Evolutionary conservation across 2,329 filamentous ascomycete genomes (phyloP).

Genomic region (Cytospora mali): DNA sequence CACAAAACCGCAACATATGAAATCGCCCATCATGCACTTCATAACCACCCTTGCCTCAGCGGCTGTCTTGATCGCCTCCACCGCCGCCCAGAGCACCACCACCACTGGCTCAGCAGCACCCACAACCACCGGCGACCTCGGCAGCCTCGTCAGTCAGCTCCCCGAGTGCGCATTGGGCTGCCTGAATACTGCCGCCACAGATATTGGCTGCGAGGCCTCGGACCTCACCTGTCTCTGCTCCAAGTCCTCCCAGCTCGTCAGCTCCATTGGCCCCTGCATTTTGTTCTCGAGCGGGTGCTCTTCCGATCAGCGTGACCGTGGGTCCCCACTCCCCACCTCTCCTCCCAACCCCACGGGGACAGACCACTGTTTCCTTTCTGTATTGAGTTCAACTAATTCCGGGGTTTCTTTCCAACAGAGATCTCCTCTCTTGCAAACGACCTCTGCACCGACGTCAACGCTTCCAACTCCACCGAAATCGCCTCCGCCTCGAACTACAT

Average conservation of each 20-base stretch:
- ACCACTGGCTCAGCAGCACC: slow-evolving; percentile 15
- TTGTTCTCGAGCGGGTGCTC: slow-evolving; percentile 21
- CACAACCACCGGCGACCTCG: slow-evolving; percentile 26
- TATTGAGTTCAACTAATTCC: not conserved
- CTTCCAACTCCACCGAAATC: slow-evolving; percentile 12
- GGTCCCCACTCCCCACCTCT: slow-evolving; percentile 1
- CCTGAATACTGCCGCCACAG: slow-evolving; percentile 28
- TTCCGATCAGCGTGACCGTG: slow-evolving; percentile 17
- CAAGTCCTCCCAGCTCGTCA: slow-evolving; percentile 26
- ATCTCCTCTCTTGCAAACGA: slow-evolving; percentile 12
- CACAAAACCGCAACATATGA: not conserved
- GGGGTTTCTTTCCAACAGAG: slow-evolving; percentile 3
- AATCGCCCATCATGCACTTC: slow-evolving; percentile 23
- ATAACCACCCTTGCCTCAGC: slow-evolving; percentile 9
- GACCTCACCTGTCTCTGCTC: slow-evolving; percentile 35
- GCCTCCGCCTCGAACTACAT: slow-evolving; percentile 26
- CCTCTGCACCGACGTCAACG: slow-evolving; percentile 23
- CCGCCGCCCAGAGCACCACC: slow-evolving; percentile 19
- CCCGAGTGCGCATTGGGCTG: slow-evolving; percentile 34
- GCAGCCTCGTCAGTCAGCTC: slow-evolving; percentile 31
- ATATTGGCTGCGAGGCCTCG: slow-evolving; percentile 30
- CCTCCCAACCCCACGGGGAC: not conserved
- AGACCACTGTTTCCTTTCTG: not conserved
- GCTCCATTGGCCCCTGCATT: slow-evolving; percentile 30
- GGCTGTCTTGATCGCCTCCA: slow-evolving; percentile 13